Evolutionary conservation across 23 red algal species (phyloP).

Genomic region (Chondrus crispus): DNA sequence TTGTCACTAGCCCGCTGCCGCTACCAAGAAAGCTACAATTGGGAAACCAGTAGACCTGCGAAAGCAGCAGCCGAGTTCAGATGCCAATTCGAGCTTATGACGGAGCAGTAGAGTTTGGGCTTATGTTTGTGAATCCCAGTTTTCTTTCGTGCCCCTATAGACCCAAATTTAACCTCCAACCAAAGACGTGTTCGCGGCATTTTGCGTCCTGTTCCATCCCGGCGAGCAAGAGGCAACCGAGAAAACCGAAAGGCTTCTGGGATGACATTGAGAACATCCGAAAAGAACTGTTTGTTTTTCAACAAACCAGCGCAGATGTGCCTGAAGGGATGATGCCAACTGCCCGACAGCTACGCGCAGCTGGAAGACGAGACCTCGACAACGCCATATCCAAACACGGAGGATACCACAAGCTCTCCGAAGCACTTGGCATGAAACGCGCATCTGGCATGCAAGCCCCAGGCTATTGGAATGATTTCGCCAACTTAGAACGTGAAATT

Average conservation of each 20-base stretch:
- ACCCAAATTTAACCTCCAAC: not conserved
- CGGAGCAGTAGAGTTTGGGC: not conserved
- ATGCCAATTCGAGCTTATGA: not conserved
- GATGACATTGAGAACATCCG: not conserved
- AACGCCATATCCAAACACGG: slow-evolving; percentile 64
- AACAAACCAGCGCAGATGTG: not conserved
- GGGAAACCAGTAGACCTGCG: no score
- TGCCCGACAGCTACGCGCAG: slow-evolving; percentile 6
- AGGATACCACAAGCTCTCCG: slow-evolving; percentile 47
- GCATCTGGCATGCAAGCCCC: not conserved
- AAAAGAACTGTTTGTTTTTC: not conserved
- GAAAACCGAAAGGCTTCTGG: slow-evolving; percentile 9
- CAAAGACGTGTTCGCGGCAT: not conserved
- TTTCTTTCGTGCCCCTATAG: not conserved
- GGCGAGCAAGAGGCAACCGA: not conserved
- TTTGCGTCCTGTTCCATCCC: not conserved
- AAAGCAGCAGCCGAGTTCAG: no score
- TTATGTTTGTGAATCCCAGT: not conserved
- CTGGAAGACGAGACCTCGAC: slow-evolving; percentile 31
- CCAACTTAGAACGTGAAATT: slow-evolving; percentile 40
- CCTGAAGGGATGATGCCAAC: slow-evolving; percentile 80
- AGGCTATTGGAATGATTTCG: slow-evolving; percentile 57
- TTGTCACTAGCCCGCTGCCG: no score
- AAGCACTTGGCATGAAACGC: not conserved
- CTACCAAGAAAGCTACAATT: no score